Conservation (phyloP, 2,329 filamentous ascomycete genomes). For the Sporothrix humicola region DNA sequence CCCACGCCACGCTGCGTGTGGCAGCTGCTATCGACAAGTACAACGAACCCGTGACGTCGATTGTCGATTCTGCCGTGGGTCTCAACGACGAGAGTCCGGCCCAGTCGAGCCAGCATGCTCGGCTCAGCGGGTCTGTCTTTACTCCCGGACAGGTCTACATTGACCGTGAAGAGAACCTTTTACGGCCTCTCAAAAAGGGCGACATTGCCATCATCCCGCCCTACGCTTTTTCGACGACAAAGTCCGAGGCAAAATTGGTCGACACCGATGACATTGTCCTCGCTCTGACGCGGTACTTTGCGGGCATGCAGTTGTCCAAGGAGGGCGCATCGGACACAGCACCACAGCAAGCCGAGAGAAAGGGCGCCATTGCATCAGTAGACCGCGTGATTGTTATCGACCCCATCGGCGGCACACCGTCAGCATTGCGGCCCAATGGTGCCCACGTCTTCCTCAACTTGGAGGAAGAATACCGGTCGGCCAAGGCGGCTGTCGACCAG, state of each 20-base stretch:
- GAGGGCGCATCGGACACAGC: not conserved
- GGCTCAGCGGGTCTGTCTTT: constrained; percentile 43
- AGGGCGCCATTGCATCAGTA: constrained; percentile 58
- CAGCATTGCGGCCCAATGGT: constrained; percentile 63
- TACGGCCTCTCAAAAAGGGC: constrained; percentile 69
- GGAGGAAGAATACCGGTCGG: constrained; percentile 80
- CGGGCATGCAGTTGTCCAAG: constrained; percentile 59
- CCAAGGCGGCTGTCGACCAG: constrained; percentile 64
- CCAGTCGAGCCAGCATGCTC: constrained; percentile 22
- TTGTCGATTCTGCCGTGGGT: constrained; percentile 65
- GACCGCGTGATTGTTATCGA: constrained; percentile 91
- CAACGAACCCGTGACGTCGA: constrained; percentile 69
- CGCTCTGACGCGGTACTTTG: constrained; percentile 77
- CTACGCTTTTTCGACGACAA: constrained; percentile 51
- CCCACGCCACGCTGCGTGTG: constrained; percentile 73
- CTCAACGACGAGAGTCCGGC: constrained; percentile 39
- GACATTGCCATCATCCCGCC: constrained; percentile 72
- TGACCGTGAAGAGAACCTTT: constrained; percentile 59
- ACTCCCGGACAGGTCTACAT: constrained; percentile 48
- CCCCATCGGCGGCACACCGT: constrained; percentile 81
- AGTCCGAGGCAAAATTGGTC: constrained; percentile 48
- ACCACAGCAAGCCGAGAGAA: constrained; percentile 44
- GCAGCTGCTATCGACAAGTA: constrained; percentile 75
- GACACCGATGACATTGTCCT: constrained; percentile 69
- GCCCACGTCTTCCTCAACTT: constrained; percentile 90